Evolutionary conservation across 371 early-diverging fungal genomes (phyloP).

Genomic region (Mucor circinelloides): DNA sequence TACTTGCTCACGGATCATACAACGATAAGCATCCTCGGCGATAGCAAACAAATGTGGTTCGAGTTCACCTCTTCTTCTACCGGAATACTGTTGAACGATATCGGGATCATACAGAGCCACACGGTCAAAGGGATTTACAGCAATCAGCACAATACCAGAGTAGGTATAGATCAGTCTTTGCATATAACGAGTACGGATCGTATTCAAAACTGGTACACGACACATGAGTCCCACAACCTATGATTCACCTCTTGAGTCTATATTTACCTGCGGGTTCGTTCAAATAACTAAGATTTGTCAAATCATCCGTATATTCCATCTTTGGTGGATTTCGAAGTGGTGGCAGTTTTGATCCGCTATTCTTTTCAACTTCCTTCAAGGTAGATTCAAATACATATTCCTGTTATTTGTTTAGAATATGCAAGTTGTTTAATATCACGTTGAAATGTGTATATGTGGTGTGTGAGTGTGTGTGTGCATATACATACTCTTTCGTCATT

Average conservation of each 20-base stretch:
- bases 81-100: constrained; percentile 85
- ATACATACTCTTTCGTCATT: constrained; percentile 54
- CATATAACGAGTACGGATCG: constrained; percentile 84
- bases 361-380: constrained; percentile 65
- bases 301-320: constrained; percentile 89
- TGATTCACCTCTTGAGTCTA: too few species aligned
- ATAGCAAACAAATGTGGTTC: constrained; percentile 99
- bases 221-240: background rate
- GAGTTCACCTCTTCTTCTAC: constrained; percentile 90
- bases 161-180: constrained; percentile 98
- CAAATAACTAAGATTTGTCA: constrained; percentile 89
- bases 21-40: constrained; percentile 96
- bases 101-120: constrained; percentile 88
- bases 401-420: constrained; percentile 37
- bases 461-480: background rate
- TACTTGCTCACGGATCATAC: constrained; percentile 87
- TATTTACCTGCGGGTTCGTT: constrained; percentile 84
- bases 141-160: constrained; percentile 98
- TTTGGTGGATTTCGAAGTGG: constrained; percentile 90
- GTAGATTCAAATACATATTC: constrained; percentile 77
- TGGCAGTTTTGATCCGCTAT: constrained; percentile 71
- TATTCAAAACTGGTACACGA: constrained; percentile 72
- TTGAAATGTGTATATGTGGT: background rate
- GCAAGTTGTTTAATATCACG: background rate
- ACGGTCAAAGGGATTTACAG: constrained; percentile 96